Evolutionary conservation across 208 protist genomes (phyloP).

Genomic region (Acanthamoeba polyphaga): DNA sequence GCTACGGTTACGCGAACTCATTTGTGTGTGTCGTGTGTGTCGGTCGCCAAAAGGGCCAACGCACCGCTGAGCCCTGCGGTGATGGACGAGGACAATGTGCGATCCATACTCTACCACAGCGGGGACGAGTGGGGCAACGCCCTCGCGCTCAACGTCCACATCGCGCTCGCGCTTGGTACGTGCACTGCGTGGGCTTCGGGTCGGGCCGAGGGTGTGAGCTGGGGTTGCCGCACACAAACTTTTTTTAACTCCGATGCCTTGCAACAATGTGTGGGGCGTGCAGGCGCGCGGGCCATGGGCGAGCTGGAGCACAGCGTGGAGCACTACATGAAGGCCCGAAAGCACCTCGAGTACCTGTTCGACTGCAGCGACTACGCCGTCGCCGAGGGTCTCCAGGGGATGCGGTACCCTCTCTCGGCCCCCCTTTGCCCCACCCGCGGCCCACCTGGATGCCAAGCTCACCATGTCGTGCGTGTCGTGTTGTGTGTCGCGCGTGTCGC

Average conservation of each 20-base stretch:
- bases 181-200: too few relatives aligned
- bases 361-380: constrained; percentile 27
- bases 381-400: neutral
- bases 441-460: too few relatives aligned
- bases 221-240: too few relatives aligned
- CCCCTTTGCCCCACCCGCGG: too few relatives aligned
- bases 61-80: neutral
- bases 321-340: constrained; percentile 9
- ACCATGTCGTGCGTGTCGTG: too few relatives aligned
- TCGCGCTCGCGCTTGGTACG: neutral
- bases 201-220: too few relatives aligned
- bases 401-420: neutral
- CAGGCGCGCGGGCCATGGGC: neutral
- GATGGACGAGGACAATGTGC: constrained; percentile 19
- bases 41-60: neutral
- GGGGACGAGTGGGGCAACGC: neutral
- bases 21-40: neutral
- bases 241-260: neutral
- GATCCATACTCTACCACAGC: neutral
- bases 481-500: too few relatives aligned
- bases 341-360: constrained; percentile 23
- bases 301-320: constrained; percentile 33
- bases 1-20: too few relatives aligned
- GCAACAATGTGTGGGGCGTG: neutral
- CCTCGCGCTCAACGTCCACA: constrained; percentile 13